phyloP scores from a whole-genome alignment of 2,329 filamentous ascomycete species.

The Stachybotrys echinatus region DNA sequence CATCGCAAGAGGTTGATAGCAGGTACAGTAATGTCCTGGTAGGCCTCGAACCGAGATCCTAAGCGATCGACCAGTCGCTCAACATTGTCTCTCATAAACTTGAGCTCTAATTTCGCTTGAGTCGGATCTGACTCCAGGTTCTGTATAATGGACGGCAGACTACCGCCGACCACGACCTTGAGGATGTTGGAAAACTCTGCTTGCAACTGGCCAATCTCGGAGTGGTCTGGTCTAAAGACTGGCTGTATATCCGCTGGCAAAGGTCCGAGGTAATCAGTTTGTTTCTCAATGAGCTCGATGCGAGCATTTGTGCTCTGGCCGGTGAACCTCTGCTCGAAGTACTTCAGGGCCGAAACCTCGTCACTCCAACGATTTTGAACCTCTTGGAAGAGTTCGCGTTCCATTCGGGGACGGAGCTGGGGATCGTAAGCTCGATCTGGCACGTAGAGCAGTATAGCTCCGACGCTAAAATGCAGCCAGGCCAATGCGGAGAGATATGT shows the following conservation, averaged over 20 bases:
- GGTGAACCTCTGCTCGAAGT: conserved; percentile 63
- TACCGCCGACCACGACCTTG: conserved; percentile 51
- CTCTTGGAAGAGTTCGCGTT: conserved; percentile 52
- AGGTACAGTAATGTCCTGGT: conserved; percentile 79
- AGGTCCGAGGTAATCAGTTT: conserved; percentile 59
- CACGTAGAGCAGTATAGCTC: conserved; percentile 73
- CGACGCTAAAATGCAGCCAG: conserved; percentile 72
- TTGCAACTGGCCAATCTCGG: conserved; percentile 67
- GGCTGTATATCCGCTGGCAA: conserved; percentile 58
- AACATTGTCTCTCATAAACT: conserved; percentile 52
- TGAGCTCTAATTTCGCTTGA: conserved; percentile 30
- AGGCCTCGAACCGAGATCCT: conserved; percentile 64
- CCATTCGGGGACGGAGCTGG: conserved; percentile 58
- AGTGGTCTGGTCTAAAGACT: conserved; percentile 66
- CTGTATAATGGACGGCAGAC: conserved; percentile 30
- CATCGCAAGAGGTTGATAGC: conserved; percentile 75
- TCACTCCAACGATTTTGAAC: conserved; percentile 49
- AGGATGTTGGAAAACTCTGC: conserved; percentile 77
- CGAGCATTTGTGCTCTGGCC: conserved; percentile 65
- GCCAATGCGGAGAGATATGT: conserved; percentile 44
- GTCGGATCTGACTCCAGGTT: conserved; percentile 14
- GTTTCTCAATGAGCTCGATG: conserved; percentile 54
- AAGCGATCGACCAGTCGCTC: conserved; percentile 66
- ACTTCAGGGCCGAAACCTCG: conserved; percentile 54
- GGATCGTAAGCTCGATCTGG: conserved; percentile 87